Evolutionary conservation across 768 basidiomycete species (phyloP).

Genomic region (Polyporus arcularius): DNA sequence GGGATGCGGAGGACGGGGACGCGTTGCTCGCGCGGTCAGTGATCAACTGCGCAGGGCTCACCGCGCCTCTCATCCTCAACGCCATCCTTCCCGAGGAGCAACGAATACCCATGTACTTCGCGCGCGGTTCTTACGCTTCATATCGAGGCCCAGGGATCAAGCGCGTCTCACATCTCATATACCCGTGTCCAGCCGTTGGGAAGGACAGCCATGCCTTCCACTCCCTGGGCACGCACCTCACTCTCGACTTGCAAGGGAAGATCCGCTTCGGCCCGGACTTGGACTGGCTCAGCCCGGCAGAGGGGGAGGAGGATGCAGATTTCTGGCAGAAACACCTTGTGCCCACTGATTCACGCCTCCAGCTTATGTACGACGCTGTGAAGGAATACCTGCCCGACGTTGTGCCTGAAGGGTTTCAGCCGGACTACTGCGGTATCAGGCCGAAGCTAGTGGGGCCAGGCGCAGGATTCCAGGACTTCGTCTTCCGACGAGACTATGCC

Average conservation of each 20-base stretch:
- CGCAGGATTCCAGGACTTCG: constrained; percentile 84
- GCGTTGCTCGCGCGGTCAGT: constrained; percentile 73
- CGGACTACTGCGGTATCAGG: constrained; percentile 85
- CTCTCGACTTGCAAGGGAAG: constrained; percentile 81
- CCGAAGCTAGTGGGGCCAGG: constrained; percentile 82
- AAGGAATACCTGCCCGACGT: constrained; percentile 72
- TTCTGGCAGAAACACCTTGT: constrained; percentile 75
- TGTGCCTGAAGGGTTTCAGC: constrained; percentile 56
- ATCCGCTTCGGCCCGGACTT: constrained; percentile 93
- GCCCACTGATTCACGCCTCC: constrained; percentile 60
- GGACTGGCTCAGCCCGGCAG: constrained; percentile 74
- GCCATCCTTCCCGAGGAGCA: constrained; percentile 56
- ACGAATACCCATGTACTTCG: constrained; percentile 77
- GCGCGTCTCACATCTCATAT: constrained; percentile 75
- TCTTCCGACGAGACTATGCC: constrained; percentile 62
- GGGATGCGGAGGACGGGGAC: constrained; percentile 48
- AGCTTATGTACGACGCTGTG: constrained; percentile 74
- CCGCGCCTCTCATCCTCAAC: constrained; percentile 71
- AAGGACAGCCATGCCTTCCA: constrained; percentile 65
- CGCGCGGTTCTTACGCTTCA: constrained; percentile 83
- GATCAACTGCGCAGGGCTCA: constrained; percentile 83
- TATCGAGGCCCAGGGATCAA: constrained; percentile 81
- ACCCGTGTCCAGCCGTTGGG: constrained; percentile 81
- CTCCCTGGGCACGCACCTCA: constrained; percentile 90
- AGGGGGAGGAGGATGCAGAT: constrained; percentile 49